These are phyloP conservation scores for Gyrodon lividus DNA, from an alignment of 768 basidiomycete genomes.

Conservation along the genomic window DNA sequence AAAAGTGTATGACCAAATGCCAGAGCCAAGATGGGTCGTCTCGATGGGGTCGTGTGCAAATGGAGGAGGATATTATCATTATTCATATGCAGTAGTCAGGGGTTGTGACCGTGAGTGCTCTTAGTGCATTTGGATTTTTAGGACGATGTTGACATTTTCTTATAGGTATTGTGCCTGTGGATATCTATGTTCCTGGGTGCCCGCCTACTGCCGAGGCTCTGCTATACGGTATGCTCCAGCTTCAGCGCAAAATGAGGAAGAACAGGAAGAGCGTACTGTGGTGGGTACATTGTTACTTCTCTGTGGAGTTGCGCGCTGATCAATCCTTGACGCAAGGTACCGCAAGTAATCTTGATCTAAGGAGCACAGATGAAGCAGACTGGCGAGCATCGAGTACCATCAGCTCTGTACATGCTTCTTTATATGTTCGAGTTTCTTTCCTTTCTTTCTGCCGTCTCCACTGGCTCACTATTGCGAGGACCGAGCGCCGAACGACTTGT, in stretches of 20 bases:
- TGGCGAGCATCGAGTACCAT: conserved; percentile 24
- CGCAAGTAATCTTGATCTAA: conserved; percentile 20
- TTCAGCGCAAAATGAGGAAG: conserved; percentile 94
- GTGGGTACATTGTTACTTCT: conserved; percentile 39
- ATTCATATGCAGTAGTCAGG: conserved; percentile 97
- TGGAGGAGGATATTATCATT: conserved; percentile 96
- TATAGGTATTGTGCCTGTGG: conserved; percentile 92
- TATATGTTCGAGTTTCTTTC: conserved; percentile 7
- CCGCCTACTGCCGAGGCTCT: conserved; percentile 96
- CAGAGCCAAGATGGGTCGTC: conserved; percentile 99
- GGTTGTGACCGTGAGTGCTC: conserved; percentile 86
- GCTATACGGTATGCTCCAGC: conserved; percentile 93
- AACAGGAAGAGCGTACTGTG: conserved; percentile 85
- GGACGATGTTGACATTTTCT: conserved; percentile 6
- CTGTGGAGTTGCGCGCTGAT: not conserved
- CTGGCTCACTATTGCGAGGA: conserved; percentile 2
- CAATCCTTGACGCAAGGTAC: conserved; percentile 17
- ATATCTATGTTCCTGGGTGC: conserved; percentile 97
- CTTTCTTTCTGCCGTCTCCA: not conserved
- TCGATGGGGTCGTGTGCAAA: conserved; percentile 99
- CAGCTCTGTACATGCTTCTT: conserved; percentile 19
- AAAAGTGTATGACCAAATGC: conserved; percentile 99
- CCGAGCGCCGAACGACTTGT: not conserved
- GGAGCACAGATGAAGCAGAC: not conserved
- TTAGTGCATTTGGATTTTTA: conserved; percentile 3